Evolutionary conservation across 306 rosid species (phyloP).

Genomic region (Cucumis hystrix): DNA sequence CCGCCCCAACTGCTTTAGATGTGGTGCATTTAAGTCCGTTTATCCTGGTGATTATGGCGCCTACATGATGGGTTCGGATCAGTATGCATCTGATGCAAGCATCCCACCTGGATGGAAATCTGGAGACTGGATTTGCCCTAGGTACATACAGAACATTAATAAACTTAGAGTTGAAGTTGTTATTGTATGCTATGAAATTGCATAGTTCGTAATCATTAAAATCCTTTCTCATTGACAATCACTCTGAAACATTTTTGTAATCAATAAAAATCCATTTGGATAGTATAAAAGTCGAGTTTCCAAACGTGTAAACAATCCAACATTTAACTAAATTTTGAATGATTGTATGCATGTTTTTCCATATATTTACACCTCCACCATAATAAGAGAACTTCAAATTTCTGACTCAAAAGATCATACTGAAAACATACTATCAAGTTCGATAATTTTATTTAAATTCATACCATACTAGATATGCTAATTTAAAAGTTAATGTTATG

Average conservation of each 20-base stretch:
- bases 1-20: conserved; percentile 59
- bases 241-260: too few relatives aligned
- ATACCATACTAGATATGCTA: background rate
- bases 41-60: conserved; percentile 31
- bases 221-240: too few relatives aligned
- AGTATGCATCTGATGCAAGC: conserved; percentile 40
- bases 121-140: conserved; percentile 88
- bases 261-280: too few relatives aligned
- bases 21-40: conserved; percentile 48
- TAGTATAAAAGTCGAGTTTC: too few relatives aligned
- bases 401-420: background rate
- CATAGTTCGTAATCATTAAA: too few relatives aligned
- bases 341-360: too few relatives aligned
- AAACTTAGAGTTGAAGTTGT: background rate
- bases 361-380: background rate
- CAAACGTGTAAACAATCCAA: too few relatives aligned
- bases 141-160: conserved; percentile 21
- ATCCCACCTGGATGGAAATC: conserved; percentile 91
- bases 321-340: too few relatives aligned
- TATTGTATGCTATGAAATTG: background rate
- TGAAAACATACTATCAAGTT: background rate
- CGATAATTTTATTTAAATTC: background rate
- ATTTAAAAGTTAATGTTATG: background rate
- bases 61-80: conserved; percentile 27
- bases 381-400: background rate